Evolutionary conservation across 2,329 filamentous ascomycete genomes (phyloP), one percentile per base, ranked within the genome.

Genomic region (Colletotrichum somersetense): DNA sequence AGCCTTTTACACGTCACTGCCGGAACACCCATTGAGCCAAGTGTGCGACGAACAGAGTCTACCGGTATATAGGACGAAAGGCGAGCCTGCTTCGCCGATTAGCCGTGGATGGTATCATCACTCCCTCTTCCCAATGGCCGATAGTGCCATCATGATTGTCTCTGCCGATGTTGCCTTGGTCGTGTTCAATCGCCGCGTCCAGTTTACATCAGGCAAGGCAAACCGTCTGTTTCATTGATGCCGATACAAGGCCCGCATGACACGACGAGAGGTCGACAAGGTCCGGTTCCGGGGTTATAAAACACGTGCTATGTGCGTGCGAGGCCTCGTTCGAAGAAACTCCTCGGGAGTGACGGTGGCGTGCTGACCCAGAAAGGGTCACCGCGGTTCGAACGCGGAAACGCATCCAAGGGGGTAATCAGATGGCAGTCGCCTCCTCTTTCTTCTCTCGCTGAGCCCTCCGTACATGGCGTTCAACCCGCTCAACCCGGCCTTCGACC

Each of bases 401-500:
- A 3, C 2, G 33, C 58, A 35, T 38, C 40, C 38, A 6, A 52
- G 38, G 38, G 42, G 16, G 12, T 12, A 26, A 58, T 72, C 66
- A 72, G 23, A 72, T 66, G 12, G 48, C 63, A 12, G 66, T 53
- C 6, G 61, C 86, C 72, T 85, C 86, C 73, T 89, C 87, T 74
- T 84, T 85, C 74, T 84, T 85, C 76, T 84, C 87, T 76, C 84
- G 87, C 80, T 95, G 93, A 62, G 85, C 85, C 77, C 92, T 87
- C 78, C 89, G 86, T 2, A 96, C 85, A 11, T 85, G 84, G 66
- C 89, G 87, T 82, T 96, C 93, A 10, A 90, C 87, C 72, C 86
- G 84, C 80, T 89, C 88, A 16, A 95, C 80, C 62, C 92, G 85
- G 44, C 88, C 86, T 81, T 97, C 92, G 78, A 92, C 90, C 63